Evolutionary conservation across 192 early-diverging fungal species (phyloP).

Genomic region (Fimicolochytrium jonesii): DNA sequence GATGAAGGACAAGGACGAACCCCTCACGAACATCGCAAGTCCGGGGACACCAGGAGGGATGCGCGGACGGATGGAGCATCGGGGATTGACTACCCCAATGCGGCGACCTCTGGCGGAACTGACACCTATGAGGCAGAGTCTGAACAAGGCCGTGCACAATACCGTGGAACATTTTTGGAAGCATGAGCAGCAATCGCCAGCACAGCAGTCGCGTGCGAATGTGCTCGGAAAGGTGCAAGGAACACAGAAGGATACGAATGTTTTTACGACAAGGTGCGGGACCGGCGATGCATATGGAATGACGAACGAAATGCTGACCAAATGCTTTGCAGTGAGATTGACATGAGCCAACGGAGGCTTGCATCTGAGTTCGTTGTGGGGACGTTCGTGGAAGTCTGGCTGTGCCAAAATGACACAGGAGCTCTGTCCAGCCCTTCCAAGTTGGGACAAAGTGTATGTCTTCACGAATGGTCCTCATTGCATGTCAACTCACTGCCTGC

Average conservation of each 20-base stretch:
- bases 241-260: no score
- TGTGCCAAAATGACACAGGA: slow-evolving; percentile 35
- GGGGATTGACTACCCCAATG: neutral
- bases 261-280: no score
- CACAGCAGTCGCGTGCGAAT: neutral
- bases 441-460: slow-evolving; percentile 4
- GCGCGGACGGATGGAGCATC: neutral
- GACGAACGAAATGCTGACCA: no score
- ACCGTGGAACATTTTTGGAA: neutral
- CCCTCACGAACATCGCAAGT: no score
- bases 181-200: neutral
- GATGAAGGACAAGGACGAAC: neutral
- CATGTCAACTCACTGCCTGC: no score
- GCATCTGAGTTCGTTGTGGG: slow-evolving; percentile 32
- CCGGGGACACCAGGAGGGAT: no score
- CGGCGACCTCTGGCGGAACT: neutral
- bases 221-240: neutral
- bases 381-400: slow-evolving; percentile 34
- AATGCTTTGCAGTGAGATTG: neutral
- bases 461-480: no score
- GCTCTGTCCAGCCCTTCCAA: slow-evolving; percentile 10
- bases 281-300: no score
- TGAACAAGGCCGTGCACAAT: neutral
- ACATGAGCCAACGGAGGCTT: slow-evolving; percentile 5
- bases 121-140: neutral